These are phyloP conservation scores for Cutaneotrichosporon cutaneum DNA, from an alignment of 1,284 basidiomycete genomes.

Conservation along the genomic window DNA sequence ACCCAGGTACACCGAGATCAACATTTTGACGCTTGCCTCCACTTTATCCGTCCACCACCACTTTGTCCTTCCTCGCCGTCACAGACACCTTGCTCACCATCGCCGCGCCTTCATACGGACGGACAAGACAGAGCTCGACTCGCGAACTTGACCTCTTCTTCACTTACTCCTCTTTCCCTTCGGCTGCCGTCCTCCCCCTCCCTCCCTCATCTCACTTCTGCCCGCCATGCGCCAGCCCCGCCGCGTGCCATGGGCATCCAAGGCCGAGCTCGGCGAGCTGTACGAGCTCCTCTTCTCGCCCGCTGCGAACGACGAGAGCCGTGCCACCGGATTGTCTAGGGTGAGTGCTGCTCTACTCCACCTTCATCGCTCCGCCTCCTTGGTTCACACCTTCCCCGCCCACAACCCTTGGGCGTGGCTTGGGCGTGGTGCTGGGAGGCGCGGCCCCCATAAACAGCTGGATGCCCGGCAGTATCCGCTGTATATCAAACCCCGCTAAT, in stretches of 20 bases:
- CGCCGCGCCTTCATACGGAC: neutral
- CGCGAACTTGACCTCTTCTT: neutral
- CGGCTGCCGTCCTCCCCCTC: neutral
- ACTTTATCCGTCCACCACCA: neutral
- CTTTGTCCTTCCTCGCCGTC: no score
- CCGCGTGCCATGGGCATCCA: slow-evolving; percentile 76
- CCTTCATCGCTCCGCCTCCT: neutral
- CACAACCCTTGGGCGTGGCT: no score
- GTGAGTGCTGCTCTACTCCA: slow-evolving; percentile 57
- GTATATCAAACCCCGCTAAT: slow-evolving; percentile 7
- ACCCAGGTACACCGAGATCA: neutral
- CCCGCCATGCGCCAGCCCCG: slow-evolving; percentile 72
- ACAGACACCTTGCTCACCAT: neutral
- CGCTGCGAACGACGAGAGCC: slow-evolving; percentile 61
- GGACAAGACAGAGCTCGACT: neutral
- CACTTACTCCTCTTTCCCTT: neutral
- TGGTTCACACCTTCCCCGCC: no score
- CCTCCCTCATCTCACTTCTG: no score
- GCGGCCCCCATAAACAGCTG: no score
- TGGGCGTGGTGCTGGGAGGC: no score
- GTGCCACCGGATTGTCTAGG: slow-evolving; percentile 65
- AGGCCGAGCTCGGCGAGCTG: slow-evolving; percentile 73
- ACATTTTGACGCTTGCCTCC: slow-evolving; percentile 2
- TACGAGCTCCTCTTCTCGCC: slow-evolving; percentile 77
- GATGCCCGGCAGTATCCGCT: no score